Percentiles rank a stretch among this genome's conserved stretches.
These are phyloP conservation scores for Penicillium sp. DNA, from an alignment of 2,329 filamentous ascomycete species.

Conservation along the genomic window DNA sequence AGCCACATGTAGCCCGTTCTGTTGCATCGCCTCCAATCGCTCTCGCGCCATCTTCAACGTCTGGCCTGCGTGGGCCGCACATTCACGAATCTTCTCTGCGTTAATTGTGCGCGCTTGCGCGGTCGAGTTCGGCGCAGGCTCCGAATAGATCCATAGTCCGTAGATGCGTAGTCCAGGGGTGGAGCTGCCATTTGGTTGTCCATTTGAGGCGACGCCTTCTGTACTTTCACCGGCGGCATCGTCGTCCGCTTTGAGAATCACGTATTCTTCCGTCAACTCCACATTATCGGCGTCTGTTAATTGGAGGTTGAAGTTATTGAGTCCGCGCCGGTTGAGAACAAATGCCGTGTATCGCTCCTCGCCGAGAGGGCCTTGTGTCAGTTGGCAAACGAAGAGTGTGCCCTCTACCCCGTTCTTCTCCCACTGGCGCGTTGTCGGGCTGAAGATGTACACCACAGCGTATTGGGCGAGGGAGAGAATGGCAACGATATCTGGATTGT, in stretches of 20 bases:
- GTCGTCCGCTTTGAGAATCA: slow-evolving; percentile 51
- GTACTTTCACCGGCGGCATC: slow-evolving; percentile 19
- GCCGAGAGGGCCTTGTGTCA: slow-evolving; percentile 39
- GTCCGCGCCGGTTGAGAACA: slow-evolving; percentile 64
- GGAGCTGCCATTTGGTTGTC: slow-evolving; percentile 6
- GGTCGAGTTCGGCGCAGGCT: slow-evolving; percentile 51
- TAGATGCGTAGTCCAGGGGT: slow-evolving; percentile 42
- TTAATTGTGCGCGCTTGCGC: slow-evolving; percentile 47
- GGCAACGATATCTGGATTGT: slow-evolving; percentile 65
- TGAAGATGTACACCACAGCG: slow-evolving; percentile 79
- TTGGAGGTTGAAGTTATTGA: slow-evolving; percentile 65
- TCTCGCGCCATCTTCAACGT: slow-evolving; percentile 44
- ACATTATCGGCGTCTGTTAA: slow-evolving; percentile 54
- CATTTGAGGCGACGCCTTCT: slow-evolving; percentile 1
- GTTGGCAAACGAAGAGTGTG: slow-evolving; percentile 77
- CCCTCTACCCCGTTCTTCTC: slow-evolving; percentile 82
- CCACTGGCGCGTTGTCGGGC: slow-evolving; percentile 61
- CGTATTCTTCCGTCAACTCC: slow-evolving; percentile 58
- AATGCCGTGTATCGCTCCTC: slow-evolving; percentile 55
- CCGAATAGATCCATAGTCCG: slow-evolving; percentile 61
- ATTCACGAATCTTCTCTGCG: slow-evolving; percentile 50
- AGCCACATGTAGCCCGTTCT: slow-evolving; percentile 29
- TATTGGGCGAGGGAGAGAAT: slow-evolving; percentile 80
- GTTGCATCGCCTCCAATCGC: slow-evolving; percentile 30
- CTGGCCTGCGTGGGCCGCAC: slow-evolving; percentile 48